Conservation (phyloP, 805 yeast genomes). For the Yarrowia alimentaria region DNA sequence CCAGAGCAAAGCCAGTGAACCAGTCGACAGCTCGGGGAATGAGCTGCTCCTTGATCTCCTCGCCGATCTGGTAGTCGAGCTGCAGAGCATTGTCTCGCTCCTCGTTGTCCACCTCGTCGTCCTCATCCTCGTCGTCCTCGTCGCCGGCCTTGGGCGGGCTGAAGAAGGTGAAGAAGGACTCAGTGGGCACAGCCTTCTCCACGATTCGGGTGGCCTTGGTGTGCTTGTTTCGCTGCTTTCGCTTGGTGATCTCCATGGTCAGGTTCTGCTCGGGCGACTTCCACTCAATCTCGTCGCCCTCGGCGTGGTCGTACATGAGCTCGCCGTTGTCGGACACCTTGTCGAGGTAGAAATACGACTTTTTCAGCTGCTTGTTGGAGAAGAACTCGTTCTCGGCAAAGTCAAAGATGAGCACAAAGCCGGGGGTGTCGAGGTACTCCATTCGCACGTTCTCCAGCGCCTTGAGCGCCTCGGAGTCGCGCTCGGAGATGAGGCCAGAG, state of each 20-base stretch:
- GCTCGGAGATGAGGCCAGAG: constrained; percentile 80
- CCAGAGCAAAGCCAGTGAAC: constrained; percentile 97
- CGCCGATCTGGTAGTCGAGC: constrained; percentile 92
- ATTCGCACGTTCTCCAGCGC: constrained; percentile 67
- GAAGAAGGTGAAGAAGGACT: constrained; percentile 93
- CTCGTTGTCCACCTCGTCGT: constrained; percentile 63
- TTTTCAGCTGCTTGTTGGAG: constrained; percentile 66
- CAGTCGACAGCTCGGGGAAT: constrained; percentile 97
- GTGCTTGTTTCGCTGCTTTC: constrained; percentile 94
- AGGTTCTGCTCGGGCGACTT: constrained; percentile 72
- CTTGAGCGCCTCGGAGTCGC: constrained; percentile 81
- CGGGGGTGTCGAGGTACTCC: constrained; percentile 77
- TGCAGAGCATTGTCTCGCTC: constrained; percentile 59
- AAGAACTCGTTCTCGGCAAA: constrained; percentile 76
- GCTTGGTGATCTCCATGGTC: constrained; percentile 82
- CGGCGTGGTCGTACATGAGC: constrained; percentile 95
- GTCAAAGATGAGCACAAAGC: constrained; percentile 82
- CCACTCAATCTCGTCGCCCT: constrained; percentile 87
- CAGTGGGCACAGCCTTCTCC: constrained; percentile 90
- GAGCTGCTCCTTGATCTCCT: constrained; percentile 90
- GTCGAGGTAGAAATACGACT: constrained; percentile 90
- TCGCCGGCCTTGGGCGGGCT: constrained; percentile 83
- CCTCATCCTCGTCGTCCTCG: constrained; percentile 55
- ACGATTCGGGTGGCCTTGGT: constrained; percentile 95
- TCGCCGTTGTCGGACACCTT: constrained; percentile 95